Conservation (phyloP, 192 early-diverging fungal species). For the Polychytrium aggregatum region DNA sequence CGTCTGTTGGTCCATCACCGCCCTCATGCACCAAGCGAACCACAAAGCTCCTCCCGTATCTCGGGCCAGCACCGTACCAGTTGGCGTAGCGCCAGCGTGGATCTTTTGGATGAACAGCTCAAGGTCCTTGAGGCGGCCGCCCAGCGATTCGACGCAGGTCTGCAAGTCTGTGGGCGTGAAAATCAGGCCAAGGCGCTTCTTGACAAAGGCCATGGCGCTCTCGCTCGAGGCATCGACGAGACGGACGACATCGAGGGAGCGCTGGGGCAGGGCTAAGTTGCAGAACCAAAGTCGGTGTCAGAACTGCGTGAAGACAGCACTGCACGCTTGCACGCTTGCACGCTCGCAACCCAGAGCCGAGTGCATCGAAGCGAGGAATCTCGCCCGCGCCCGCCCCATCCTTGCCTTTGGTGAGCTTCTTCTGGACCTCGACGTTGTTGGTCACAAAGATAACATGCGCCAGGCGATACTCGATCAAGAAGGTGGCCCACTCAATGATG, state of each 20-base stretch:
- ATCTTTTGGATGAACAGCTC: conserved; percentile 85
- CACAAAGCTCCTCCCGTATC: too few species aligned
- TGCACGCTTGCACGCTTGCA: too few species aligned
- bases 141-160: conserved; percentile 55
- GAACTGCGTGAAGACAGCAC: too few species aligned
- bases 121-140: conserved; percentile 85
- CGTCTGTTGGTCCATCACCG: too few species aligned
- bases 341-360: too few species aligned
- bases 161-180: conserved; percentile 13
- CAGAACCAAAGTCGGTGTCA: too few species aligned
- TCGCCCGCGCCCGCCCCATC: too few species aligned
- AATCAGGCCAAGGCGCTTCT: conserved; percentile 27
- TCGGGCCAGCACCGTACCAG: conserved; percentile 38
- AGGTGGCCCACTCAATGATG: conserved; percentile 74
- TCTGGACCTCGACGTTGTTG: conserved; percentile 48
- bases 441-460: conserved; percentile 87
- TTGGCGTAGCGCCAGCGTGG: conserved; percentile 47
- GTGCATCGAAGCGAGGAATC: too few species aligned
- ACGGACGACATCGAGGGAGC: conserved; percentile 52
- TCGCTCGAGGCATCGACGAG: conserved; percentile 63
- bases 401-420: conserved; percentile 59
- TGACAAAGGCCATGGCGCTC: conserved; percentile 47
- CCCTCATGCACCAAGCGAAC: too few species aligned
- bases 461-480: conserved; percentile 61
- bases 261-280: conserved; percentile 48